Percentiles rank a stretch among this genome's conserved stretches.
These are phyloP conservation scores for Stagonosporopsis chrysanthemi DNA, from an alignment of 2,329 filamentous ascomycete genomes.

Conservation along the genomic window DNA sequence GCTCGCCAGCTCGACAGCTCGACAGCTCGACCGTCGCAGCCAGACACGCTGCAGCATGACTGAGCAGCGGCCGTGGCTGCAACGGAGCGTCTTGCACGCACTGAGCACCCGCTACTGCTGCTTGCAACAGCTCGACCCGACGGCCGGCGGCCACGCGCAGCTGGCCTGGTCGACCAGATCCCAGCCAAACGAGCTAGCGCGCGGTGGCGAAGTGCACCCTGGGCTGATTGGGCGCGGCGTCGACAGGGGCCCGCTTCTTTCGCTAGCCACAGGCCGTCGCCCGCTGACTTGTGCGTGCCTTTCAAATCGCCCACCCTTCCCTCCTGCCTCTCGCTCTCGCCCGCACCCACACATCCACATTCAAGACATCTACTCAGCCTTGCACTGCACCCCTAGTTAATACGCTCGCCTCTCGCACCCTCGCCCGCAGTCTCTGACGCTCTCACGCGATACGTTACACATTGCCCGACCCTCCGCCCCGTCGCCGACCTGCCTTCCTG, in stretches of 20 bases:
- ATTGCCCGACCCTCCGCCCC: constrained; percentile 8
- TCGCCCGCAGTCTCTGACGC: constrained; percentile 22
- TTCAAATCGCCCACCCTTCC: constrained; percentile 26
- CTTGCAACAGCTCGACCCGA: constrained; percentile 1
- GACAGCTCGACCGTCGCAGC: not conserved
- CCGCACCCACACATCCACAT: constrained; percentile 23
- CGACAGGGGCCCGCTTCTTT: constrained; percentile 12
- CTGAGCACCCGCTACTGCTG: not conserved
- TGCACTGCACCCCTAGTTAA: constrained; percentile 35
- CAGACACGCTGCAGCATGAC: not conserved
- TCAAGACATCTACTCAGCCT: constrained; percentile 33
- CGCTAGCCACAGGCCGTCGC: constrained; percentile 20
- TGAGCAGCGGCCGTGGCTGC: not conserved
- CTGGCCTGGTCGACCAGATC: constrained; percentile 12
- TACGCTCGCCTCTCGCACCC: constrained; percentile 23
- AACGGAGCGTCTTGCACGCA: not conserved
- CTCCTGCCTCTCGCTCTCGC: constrained; percentile 25
- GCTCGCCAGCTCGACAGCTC: not conserved
- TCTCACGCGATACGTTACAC: constrained; percentile 17
- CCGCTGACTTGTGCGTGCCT: constrained; percentile 26
- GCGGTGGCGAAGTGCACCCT: constrained; percentile 23
- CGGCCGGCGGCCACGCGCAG: not conserved
- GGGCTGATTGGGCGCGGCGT: constrained; percentile 8
- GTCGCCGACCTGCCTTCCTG: constrained; percentile 36
- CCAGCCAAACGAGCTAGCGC: constrained; percentile 8